Base-by-base conservation (phyloP, 768 basidiomycete genomes). In the Cystofilobasidium capitatum region DNA sequence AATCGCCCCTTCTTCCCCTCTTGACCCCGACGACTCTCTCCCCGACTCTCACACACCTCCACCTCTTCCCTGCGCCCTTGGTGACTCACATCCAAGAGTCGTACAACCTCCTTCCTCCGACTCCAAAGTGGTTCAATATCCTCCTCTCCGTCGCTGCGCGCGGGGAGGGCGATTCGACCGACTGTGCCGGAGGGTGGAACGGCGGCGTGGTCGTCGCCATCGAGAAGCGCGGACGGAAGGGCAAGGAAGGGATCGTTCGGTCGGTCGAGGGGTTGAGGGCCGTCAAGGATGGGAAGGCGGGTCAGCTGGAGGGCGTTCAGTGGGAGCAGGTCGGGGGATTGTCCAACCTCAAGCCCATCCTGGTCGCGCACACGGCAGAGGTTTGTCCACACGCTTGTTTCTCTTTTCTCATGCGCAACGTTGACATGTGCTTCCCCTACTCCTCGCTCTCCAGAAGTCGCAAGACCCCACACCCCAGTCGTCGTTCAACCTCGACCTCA, bases 401-500 rank as follows among this genome's bases (percentile, higher is more conserved):
- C 65, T 36, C 7, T 2, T 6, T 31, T 55, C 5, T 22, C 45
- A n/a, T 6, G 6, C 10, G 45, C 45, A 49, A 16, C 13, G 13
- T n/a, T n/a, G 45, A 54, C 49, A 54, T 10, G 44, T 24, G n/a
- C 71, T 69, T 71, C 20, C 37, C 24, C n/a, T 20, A 3, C 55
- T 45, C 20, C 49, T 31, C n/a, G 16, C 20, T 36, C 51, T 36
- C 24, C 47, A 70, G 26, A 63, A 60, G 10, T 55, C 45, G 61
- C 24, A 39, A 65, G 54, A 42, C 1, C 24, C 64, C 14, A 40
- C 47, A 8, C 68, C 68, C 1, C 57, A 54, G n/a, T 69, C 68
- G n/a, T 82, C 91, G 0, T 97, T 98, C 81, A 96, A 96, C 75
- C 82, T 97, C 35, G 83, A 79, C 62, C 82, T 97, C 63, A 97